These are phyloP conservation scores for Pseudogymnoascus destructans DNA, from an alignment of 2,329 filamentous ascomycete species.

Conservation along the genomic window DNA sequence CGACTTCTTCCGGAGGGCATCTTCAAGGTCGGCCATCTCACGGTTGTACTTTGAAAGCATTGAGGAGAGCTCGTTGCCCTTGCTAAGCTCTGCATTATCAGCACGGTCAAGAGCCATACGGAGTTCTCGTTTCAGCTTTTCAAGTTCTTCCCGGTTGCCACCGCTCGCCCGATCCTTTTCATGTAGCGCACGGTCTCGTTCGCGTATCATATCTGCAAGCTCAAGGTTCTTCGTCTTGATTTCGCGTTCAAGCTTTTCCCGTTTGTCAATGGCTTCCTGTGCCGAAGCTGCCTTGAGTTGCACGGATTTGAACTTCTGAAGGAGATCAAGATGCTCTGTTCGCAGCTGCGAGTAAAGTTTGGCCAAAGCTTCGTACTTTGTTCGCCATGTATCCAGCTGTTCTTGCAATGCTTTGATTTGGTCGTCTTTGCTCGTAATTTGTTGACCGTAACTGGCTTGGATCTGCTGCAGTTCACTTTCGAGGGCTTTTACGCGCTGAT, in stretches of 20 bases:
- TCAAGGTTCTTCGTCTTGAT: slow-evolving; percentile 99
- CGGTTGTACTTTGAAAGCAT: slow-evolving; percentile 94
- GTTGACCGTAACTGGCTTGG: slow-evolving; percentile 70
- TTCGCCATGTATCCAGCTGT: slow-evolving; percentile 94
- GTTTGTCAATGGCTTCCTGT: slow-evolving; percentile 87
- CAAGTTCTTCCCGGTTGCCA: slow-evolving; percentile 80
- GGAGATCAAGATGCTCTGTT: slow-evolving; percentile 83
- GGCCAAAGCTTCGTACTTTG: slow-evolving; percentile 90
- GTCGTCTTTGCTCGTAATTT: slow-evolving; percentile 81
- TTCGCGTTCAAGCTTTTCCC: slow-evolving; percentile 91
- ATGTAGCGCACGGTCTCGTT: slow-evolving; percentile 83
- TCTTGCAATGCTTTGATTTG: slow-evolving; percentile 88
- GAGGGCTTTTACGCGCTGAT: slow-evolving; percentile 82
- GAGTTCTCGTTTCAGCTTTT: slow-evolving; percentile 88
- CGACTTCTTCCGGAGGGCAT: slow-evolving; percentile 78
- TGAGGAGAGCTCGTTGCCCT: slow-evolving; percentile 87
- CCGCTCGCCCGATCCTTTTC: slow-evolving; percentile 83
- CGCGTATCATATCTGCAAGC: slow-evolving; percentile 94
- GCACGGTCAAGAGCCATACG: slow-evolving; percentile 83
- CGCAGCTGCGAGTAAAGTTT: slow-evolving; percentile 95
- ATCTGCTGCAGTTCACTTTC: slow-evolving; percentile 78
- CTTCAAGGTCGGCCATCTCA: slow-evolving; percentile 92
- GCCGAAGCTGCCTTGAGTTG: slow-evolving; percentile 95
- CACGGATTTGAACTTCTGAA: slow-evolving; percentile 92
- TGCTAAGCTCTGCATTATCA: slow-evolving; percentile 82